phyloP scores from a whole-genome alignment of 2,329 filamentous ascomycete species.

The Epicoccum sorghinum region DNA sequence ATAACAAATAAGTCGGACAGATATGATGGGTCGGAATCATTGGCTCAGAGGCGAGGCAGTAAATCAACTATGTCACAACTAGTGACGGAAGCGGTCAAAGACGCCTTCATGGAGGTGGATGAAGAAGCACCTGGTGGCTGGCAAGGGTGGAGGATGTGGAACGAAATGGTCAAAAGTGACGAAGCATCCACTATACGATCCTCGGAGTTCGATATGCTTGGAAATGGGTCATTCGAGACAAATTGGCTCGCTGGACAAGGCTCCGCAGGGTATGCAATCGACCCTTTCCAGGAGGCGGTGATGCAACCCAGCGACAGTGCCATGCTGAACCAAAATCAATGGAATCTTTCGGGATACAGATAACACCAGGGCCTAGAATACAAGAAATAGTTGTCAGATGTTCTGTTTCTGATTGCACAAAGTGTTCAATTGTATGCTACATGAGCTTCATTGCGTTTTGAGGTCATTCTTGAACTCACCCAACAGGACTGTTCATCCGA shows the following conservation, averaged over 20 bases:
- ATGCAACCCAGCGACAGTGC: not conserved
- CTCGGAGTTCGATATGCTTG: not conserved
- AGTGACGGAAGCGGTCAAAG: constrained; percentile 34
- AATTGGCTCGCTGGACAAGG: not conserved
- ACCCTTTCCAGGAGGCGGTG: constrained; percentile 1
- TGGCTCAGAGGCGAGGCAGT: not conserved
- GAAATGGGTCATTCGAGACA: not conserved
- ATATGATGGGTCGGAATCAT: not conserved
- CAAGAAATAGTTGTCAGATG: too few relatives aligned
- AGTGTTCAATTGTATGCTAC: too few relatives aligned
- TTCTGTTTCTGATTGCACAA: too few relatives aligned
- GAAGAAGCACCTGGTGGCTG: constrained; percentile 35
- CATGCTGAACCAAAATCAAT: not conserved
- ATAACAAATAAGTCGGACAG: not conserved
- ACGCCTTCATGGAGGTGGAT: constrained; percentile 38
- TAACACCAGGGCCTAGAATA: not conserved
- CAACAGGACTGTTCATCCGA: too few relatives aligned
- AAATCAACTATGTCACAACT: constrained; percentile 19
- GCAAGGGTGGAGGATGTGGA: constrained; percentile 38
- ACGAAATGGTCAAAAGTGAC: constrained; percentile 31
- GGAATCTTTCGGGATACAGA: constrained; percentile 1
- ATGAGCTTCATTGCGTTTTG: too few relatives aligned
- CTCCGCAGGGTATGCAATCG: not conserved
- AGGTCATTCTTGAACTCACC: too few relatives aligned
- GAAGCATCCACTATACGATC: not conserved